Evolutionary conservation across 495 filamentous ascomycete genomes (phyloP), one percentile per base, ranked within the genome.

Genomic region (Daldinia bambusicola): DNA sequence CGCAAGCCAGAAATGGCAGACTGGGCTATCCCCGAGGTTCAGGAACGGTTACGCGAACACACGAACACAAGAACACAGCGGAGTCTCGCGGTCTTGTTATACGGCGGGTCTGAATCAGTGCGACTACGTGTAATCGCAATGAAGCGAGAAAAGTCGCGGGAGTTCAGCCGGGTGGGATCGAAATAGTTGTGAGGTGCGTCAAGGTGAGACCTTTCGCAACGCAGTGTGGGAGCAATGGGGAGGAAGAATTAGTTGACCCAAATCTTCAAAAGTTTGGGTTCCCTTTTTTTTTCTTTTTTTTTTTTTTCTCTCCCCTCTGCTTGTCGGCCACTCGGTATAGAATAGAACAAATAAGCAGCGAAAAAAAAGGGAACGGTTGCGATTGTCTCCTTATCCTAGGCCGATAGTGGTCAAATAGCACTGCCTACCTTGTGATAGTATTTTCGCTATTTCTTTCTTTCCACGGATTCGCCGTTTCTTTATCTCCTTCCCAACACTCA

Each of bases 101-200:
- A 75, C 73, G 67, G 60, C 65, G 74, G 50, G 68, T 72, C 56
- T 77, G 66, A 65, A 74, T 77, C 74, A 69, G 75, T 77, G 74
- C 69, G 63, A 77, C 75, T 61, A 62, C 36, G 55, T 64, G 70
- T 69, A 67, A 69, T 71, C 38, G 53, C 69, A 38, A 63, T 61
- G 62, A 63, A 69, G 62, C 66, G 69, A 72, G 56, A 36, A 48
- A 4, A 66, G 52, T 61, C 58, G 66, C 57, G 37, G 55, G 22
- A 65, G 62, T 58, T 69, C 43, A 60, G 66, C 55, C 60, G 65
- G 61, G 61, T 45, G 34, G 58, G 51, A 37, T 68, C 71, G 32
- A 60, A 65, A 66, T 61, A 61, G 63, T 36, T 55, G 63, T 55
- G 63, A 60, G 63, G 57, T 66, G 70, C 63, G 71, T 74, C 70